Conservation (phyloP, 2,329 filamentous ascomycete genomes). For the Trichoderma atroviride region DNA sequence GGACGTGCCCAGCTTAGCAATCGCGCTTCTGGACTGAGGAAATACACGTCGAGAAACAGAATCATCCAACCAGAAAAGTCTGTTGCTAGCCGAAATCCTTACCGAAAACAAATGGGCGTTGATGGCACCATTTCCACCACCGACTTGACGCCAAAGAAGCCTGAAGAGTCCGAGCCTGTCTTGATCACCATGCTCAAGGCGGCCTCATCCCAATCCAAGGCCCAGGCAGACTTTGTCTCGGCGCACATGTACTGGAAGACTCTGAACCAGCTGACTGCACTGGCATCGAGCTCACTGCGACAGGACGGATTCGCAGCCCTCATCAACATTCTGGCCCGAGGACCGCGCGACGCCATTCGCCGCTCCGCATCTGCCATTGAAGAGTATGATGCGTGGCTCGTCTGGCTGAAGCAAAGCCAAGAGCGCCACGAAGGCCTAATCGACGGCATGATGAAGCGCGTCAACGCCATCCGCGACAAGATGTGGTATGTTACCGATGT, state of each 20-base stretch:
- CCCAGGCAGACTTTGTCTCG: conserved; percentile 79
- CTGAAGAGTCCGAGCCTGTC: conserved; percentile 53
- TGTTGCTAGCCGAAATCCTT: conserved; percentile 62
- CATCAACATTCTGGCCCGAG: conserved; percentile 72
- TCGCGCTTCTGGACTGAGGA: conserved; percentile 63
- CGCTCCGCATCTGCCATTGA: conserved; percentile 73
- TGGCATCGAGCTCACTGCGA: conserved; percentile 63
- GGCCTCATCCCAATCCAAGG: conserved; percentile 74
- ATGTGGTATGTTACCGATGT: conserved; percentile 99
- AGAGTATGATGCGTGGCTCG: conserved; percentile 78
- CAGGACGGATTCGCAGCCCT: conserved; percentile 71
- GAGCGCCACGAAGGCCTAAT: conserved; percentile 75
- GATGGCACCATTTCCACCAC: conserved; percentile 26
- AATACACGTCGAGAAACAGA: conserved; percentile 62
- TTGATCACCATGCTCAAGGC: conserved; percentile 75
- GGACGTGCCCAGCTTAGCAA: conserved; percentile 70
- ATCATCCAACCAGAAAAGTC: conserved; percentile 55
- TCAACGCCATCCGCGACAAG: conserved; percentile 83
- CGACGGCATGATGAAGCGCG: conserved; percentile 71
- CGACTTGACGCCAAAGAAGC: conserved; percentile 30
- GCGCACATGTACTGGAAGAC: conserved; percentile 87
- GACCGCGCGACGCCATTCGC: conserved; percentile 69
- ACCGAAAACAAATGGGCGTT: conserved; percentile 44
- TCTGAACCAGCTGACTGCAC: conserved; percentile 68
- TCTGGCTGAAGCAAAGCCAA: conserved; percentile 81